Percentiles rank a stretch among this genome's conserved stretches.
phyloP scores from a whole-genome alignment of 1,139 yeast genomes.

The Sugiyamaella novakii region DNA sequence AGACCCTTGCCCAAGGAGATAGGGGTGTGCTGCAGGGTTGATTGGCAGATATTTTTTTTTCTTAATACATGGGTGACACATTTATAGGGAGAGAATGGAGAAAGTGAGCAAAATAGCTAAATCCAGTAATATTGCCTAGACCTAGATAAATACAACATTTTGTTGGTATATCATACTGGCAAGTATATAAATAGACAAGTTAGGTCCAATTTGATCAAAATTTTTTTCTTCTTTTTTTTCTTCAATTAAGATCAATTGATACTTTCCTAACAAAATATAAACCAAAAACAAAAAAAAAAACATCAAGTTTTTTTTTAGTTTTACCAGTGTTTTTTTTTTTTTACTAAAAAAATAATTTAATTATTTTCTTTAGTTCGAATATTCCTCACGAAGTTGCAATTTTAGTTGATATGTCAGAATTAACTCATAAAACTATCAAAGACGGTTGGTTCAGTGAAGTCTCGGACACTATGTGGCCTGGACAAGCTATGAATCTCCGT shows the following conservation, averaged over 20 bases:
- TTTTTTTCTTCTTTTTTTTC: constrained; percentile 1
- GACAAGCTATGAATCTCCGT: constrained; percentile 86
- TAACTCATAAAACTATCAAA: constrained; percentile 43
- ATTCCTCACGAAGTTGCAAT: constrained; percentile 11
- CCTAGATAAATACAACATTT: neutral
- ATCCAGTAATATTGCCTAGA: neutral
- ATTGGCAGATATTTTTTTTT: too few relatives aligned
- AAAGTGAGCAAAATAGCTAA: too few relatives aligned
- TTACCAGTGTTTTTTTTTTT: constrained; percentile 14
- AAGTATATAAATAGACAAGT: constrained; percentile 5
- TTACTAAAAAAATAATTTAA: constrained; percentile 4
- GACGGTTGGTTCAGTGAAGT: constrained; percentile 94
- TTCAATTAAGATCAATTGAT: constrained; percentile 5
- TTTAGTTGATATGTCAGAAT: constrained; percentile 38
- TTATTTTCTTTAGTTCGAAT: constrained; percentile 7
- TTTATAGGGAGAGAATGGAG: too few relatives aligned
- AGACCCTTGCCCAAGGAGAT: too few relatives aligned
- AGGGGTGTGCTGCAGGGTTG: too few relatives aligned
- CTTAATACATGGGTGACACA: too few relatives aligned
- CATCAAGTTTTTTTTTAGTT: constrained; percentile 12
- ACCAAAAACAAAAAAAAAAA: constrained; percentile 15
- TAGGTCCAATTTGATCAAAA: neutral
- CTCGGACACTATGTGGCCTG: constrained; percentile 89
- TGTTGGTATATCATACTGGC: too few relatives aligned
- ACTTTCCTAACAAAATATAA: neutral